Conservation (phyloP, 208 protist species). For the Leishmania arabica region DNA sequence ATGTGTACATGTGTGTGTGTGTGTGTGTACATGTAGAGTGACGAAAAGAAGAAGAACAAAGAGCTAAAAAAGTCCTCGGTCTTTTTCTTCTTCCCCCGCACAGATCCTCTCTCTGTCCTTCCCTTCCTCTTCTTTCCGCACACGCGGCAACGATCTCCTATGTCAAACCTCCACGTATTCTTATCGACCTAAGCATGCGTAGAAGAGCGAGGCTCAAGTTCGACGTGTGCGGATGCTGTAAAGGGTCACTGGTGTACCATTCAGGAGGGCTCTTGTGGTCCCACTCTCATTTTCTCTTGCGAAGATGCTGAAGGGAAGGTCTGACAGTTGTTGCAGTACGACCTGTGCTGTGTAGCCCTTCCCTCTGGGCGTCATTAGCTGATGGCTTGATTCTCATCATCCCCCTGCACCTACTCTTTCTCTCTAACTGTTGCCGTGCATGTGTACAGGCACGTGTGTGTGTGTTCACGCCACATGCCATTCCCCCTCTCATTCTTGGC, state of each 20-base stretch:
- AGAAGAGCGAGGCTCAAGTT: not conserved
- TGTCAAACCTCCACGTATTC: not conserved
- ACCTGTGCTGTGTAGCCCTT: not conserved
- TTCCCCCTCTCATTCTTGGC: not conserved
- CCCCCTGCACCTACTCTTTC: not conserved
- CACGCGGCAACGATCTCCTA: not conserved
- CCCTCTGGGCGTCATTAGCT: not conserved
- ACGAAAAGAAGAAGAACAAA: not conserved
- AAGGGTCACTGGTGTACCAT: not conserved
- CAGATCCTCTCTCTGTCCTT: slow-evolving; percentile 1
- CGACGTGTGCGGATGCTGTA: not conserved
- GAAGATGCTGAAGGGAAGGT: not conserved
- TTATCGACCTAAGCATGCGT: not conserved
- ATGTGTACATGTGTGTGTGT: not conserved
- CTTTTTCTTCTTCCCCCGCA: not conserved
- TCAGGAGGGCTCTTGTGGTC: not conserved
- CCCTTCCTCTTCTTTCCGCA: not conserved
- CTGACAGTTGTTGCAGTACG: not conserved
- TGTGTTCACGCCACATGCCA: not conserved
- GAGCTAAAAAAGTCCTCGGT: not conserved
- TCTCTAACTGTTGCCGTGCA: not conserved
- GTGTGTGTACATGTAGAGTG: not conserved
- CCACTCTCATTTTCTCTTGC: not conserved
- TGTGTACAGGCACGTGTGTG: not conserved
- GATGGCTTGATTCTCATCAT: not conserved